Base-by-base conservation (phyloP, 495 filamentous ascomycete species). In the Penicillium fimorum region DNA sequence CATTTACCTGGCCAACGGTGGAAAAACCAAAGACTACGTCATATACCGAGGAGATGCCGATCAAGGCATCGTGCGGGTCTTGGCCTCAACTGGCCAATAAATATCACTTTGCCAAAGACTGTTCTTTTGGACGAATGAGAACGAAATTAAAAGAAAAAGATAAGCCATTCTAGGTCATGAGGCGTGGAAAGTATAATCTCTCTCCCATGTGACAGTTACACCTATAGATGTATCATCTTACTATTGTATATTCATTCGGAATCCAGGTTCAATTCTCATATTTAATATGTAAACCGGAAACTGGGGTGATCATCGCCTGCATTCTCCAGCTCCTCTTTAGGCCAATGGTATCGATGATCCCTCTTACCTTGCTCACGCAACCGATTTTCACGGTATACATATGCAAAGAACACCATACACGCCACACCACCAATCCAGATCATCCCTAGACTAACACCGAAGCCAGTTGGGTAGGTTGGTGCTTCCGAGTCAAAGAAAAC, bases 241-340 rank as follows among this genome's bases (percentile, higher is more conserved):
- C n/a, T n/a, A n/a, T n/a, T 13, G 32, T 33, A 33, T 33, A 33
- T 11, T 33, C 11, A 15, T 37, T 38, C 18, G 17, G 4, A 22
- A 30, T 40, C 4, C n/a, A 18, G 6, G 7, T 30, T 47, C 27
- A 18, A 40, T 15, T 47, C 4, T 9, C 22, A 24, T 9, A 15
- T 13, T 11, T 59, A 79, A 63, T 78, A 77, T 17, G 75, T 79
- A 58, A 80, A 85, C 50, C 81, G 64, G 56, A 83, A 84, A 24
- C 69, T 69, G 7, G 83, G 84, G 70, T 84, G 80, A 51, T 79
- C 81, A 61, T 87, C 84, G 0, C 83, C 84, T 51, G 85, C 69
- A 58, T 86, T 86, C 54, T 78, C 68, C 30, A 72, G 57, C 60
- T 80, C 76, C 42, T 84, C 75, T 50, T 60, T 55, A 0, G 75